Base-by-base conservation (phyloP, 2,329 filamentous ascomycete species). In the Tolypocladium amazonense region DNA sequence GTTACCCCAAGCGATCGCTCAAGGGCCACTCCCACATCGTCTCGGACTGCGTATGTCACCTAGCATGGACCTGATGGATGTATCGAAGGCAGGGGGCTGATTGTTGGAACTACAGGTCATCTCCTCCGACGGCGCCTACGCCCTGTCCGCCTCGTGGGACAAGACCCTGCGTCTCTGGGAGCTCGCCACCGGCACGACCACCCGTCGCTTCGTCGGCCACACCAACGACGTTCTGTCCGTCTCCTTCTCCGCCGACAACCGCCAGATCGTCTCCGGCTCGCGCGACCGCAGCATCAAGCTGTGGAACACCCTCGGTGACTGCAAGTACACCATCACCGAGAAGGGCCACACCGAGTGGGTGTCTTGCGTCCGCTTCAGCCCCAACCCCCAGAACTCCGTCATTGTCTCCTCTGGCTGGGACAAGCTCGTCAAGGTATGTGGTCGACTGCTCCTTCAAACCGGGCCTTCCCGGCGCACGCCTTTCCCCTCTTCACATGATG, bases 261-360 rank as follows among this genome's bases (percentile, higher is more conserved):
- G 94, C 77, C 94, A 97, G 86, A 97, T 99, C 80, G 94, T 97
- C 73, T 97, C 94, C 69, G 94, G 92, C 70, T 97, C 94, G 67
- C 92, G 94, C 79, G 94, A 99, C 85, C 89, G 92, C 78, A 91
- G 90, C 75, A 97, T 99, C 87, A 99, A 97, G 90, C 88, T 99
- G 74, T 99, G 94, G 94, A 99, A 99, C 87, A 99, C 94, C 72
- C 91, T 99, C 69, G 94, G 94, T 81, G 94, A 99, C 88, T 99
- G 94, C 92, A 99, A 99, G 87, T 99, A 88, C 88, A 99, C 93
- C 84, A 97, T 99, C 85, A 96, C 91, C 81, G 94, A 99, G 78
- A 99, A 99, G 89, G 94, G 94, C 77, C 94, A 99, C 87, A 91
- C 91, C 80, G 94, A 99, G 81, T 99, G 94, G 94, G 94, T 96